phyloP scores from a whole-genome alignment of 352 stramenopile genomes.

The Hyaloperonospora brassicae region DNA sequence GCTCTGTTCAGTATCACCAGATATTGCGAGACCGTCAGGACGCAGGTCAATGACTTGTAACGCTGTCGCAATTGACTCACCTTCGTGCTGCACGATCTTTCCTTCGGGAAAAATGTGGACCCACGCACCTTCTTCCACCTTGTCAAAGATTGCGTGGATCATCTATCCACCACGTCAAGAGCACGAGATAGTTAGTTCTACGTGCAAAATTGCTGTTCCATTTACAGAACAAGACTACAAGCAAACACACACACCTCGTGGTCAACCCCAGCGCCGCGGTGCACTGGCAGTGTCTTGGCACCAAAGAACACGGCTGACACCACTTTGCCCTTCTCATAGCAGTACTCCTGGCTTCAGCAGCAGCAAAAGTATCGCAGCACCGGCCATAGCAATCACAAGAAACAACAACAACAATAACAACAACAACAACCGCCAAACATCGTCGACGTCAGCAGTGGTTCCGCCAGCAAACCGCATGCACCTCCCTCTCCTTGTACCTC shows the following conservation, averaged over 20 bases:
- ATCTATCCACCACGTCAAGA: constrained; percentile 29
- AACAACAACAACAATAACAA: background rate
- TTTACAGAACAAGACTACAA: background rate
- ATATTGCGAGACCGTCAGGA: too few species aligned
- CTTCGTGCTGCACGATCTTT: constrained; percentile 63
- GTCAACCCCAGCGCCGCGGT: constrained; percentile 64
- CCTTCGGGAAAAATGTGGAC: constrained; percentile 86
- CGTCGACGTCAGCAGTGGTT: too few species aligned
- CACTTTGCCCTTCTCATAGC: constrained; percentile 54
- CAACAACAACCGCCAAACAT: background rate
- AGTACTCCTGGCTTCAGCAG: constrained; percentile 69
- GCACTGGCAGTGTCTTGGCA: constrained; percentile 64
- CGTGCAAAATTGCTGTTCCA: background rate
- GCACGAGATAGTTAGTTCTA: background rate
- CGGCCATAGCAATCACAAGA: too few species aligned
- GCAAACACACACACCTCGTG: constrained; percentile 37
- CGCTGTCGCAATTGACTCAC: constrained; percentile 17
- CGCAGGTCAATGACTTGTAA: too few species aligned
- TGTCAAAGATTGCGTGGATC: constrained; percentile 70
- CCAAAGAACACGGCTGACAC: constrained; percentile 56
- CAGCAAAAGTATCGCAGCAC: too few species aligned
- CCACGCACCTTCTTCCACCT: constrained; percentile 69
- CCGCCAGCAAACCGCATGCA: too few species aligned
- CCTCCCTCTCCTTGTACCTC: constrained; percentile 28
- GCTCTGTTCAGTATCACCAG: constrained; percentile 22